A percentile compares a stretch with the other conserved stretches of the same genome.
These are phyloP conservation scores for Telfairia occidentalis DNA, from an alignment of 331 rosid genomes.

Conservation along the genomic window DNA sequence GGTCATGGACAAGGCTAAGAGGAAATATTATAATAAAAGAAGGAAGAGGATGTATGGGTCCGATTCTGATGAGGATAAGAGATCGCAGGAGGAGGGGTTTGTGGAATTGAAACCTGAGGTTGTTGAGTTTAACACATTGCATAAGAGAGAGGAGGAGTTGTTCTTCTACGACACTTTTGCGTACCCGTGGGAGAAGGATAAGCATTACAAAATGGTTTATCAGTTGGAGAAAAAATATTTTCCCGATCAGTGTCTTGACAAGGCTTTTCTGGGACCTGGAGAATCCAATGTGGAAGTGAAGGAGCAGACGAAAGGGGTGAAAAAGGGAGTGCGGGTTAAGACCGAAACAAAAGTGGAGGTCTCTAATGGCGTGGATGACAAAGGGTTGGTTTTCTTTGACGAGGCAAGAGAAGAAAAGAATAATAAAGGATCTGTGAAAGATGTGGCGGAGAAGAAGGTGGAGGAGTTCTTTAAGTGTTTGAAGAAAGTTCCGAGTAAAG, in stretches of 20 bases:
- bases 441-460: constrained; percentile 57
- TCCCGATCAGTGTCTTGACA: constrained; percentile 71
- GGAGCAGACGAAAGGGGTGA: constrained; percentile 15
- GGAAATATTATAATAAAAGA: constrained; percentile 66
- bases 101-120: constrained; percentile 82
- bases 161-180: constrained; percentile 59
- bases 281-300: constrained; percentile 21
- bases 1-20: constrained; percentile 63
- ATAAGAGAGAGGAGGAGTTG: constrained; percentile 72
- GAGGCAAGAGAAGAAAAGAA: constrained; percentile 21
- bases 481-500: constrained; percentile 54
- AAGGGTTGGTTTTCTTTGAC: constrained; percentile 56
- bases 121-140: constrained; percentile 59
- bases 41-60: constrained; percentile 81
- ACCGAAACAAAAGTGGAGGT: constrained; percentile 18
- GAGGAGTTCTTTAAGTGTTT: constrained; percentile 79
- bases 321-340: constrained; percentile 13
- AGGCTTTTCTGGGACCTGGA: constrained; percentile 83
- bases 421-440: constrained; percentile 15
- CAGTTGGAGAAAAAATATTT: constrained; percentile 84
- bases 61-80: constrained; percentile 53
- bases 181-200: constrained; percentile 91
- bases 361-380: constrained; percentile 16
- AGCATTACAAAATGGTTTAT: constrained; percentile 88
- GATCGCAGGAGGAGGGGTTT: constrained; percentile 29